A percentile compares a stretch with the other conserved stretches of the same genome.
Evolutionary conservation across 129 eudicot genomes (phyloP).

Genomic region (Chrysanthemum lavandulifolium): DNA sequence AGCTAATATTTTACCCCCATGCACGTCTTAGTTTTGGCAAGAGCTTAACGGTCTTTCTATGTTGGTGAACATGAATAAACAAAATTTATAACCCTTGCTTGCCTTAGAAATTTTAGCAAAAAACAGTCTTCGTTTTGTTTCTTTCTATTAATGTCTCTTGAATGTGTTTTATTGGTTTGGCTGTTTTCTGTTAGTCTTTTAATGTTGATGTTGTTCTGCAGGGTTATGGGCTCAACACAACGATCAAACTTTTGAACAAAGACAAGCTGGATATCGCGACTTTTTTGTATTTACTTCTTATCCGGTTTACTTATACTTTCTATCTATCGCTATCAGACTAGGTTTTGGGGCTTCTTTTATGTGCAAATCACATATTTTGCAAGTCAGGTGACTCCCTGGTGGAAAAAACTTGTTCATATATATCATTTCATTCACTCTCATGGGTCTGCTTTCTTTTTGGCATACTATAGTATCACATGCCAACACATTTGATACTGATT

Average conservation of each 20-base stretch:
- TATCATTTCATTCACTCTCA: slow-evolving; percentile 11
- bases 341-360: slow-evolving; percentile 19
- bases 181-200: not conserved
- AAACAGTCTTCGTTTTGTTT: not conserved
- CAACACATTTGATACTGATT: not conserved
- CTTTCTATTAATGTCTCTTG: slow-evolving; percentile 9
- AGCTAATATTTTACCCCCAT: not conserved
- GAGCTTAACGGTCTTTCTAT: not conserved
- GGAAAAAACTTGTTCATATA: slow-evolving; percentile 27
- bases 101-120: not conserved
- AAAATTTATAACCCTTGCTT: not conserved
- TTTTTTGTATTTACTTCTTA: slow-evolving; percentile 5
- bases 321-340: slow-evolving; percentile 6
- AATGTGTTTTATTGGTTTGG: not conserved
- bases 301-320: slow-evolving; percentile 16
- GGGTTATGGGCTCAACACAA: slow-evolving; percentile 22
- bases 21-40: not conserved
- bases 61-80: not conserved
- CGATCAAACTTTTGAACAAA: slow-evolving; percentile 22
- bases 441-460: slow-evolving; percentile 9
- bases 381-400: slow-evolving; percentile 16
- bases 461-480: not conserved
- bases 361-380: slow-evolving; percentile 20
- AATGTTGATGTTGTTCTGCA: slow-evolving; percentile 24
- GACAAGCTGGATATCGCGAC: slow-evolving; percentile 14